These are phyloP conservation scores for Epichloe bromicola DNA, from an alignment of 2,329 filamentous ascomycete genomes.

Conservation along the genomic window DNA sequence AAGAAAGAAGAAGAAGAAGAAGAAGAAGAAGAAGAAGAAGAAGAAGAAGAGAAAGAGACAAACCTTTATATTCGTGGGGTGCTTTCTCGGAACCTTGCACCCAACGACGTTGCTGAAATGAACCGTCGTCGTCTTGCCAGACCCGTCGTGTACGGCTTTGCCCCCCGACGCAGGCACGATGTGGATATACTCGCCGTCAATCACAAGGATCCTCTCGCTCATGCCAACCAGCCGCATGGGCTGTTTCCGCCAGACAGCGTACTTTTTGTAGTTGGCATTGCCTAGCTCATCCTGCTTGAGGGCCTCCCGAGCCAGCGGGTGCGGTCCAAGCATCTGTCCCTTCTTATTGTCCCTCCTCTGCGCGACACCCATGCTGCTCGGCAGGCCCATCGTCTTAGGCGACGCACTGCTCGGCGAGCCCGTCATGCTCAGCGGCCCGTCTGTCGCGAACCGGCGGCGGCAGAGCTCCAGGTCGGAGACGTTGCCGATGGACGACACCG, in stretches of 20 bases:
- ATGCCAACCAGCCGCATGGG: slow-evolving; percentile 67
- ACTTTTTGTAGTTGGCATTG: slow-evolving; percentile 55
- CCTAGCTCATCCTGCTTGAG: slow-evolving; percentile 46
- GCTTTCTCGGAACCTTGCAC: slow-evolving; percentile 67
- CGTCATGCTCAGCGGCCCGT: slow-evolving; percentile 55
- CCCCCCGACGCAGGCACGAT: slow-evolving; percentile 64
- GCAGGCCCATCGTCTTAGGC: slow-evolving; percentile 47
- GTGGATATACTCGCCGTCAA: slow-evolving; percentile 78
- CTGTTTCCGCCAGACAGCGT: slow-evolving; percentile 70
- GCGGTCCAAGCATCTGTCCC: slow-evolving; percentile 40
- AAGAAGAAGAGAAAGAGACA: slow-evolving; percentile 10
- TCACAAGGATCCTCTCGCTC: slow-evolving; percentile 62
- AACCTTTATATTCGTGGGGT: slow-evolving; percentile 70
- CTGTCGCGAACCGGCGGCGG: slow-evolving; percentile 61
- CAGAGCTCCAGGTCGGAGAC: slow-evolving; percentile 64
- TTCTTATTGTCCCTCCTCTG: slow-evolving; percentile 39
- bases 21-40: background rate
- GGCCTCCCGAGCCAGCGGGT: slow-evolving; percentile 54
- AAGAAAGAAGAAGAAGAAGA: background rate
- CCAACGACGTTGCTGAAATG: slow-evolving; percentile 74
- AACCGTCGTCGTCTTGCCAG: slow-evolving; percentile 64
- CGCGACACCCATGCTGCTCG: slow-evolving; percentile 25
- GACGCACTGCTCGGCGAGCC: slow-evolving; percentile 58
- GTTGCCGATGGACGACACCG: slow-evolving; percentile 65
- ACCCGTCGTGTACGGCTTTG: slow-evolving; percentile 50